Conservation (phyloP, 2,329 filamentous ascomycete species). For the Drechslera avenae region DNA sequence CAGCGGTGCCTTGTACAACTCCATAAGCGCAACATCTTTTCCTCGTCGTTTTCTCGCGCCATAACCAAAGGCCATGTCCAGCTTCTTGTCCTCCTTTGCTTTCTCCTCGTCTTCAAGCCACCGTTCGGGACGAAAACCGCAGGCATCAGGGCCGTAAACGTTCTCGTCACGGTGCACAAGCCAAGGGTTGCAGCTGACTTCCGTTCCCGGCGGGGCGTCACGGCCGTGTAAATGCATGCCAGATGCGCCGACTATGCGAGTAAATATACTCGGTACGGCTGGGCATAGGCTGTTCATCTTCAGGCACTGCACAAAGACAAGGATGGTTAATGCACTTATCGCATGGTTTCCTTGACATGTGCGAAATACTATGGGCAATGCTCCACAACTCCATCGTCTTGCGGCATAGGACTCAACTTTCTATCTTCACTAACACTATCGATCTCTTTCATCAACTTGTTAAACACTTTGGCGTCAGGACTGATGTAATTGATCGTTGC, state of each 20-base stretch:
- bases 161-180: conserved; percentile 36
- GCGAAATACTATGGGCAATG: conserved; percentile 56
- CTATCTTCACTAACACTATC: conserved; percentile 46
- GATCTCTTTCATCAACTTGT: conserved; percentile 56
- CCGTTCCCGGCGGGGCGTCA: conserved; percentile 33
- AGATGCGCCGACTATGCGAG: conserved; percentile 49
- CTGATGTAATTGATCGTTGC: conserved; percentile 54
- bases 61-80: conserved; percentile 58
- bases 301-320: background rate
- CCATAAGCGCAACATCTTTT: conserved; percentile 59
- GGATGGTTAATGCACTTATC: conserved; percentile 6
- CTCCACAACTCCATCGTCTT: conserved; percentile 34
- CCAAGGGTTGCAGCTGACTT: conserved; percentile 40
- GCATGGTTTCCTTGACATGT: conserved; percentile 58
- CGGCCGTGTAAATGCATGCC: conserved; percentile 46
- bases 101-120: conserved; percentile 46
- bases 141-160: conserved; percentile 38
- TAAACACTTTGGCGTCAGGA: conserved; percentile 49
- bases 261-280: conserved; percentile 58
- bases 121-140: conserved; percentile 35
- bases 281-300: conserved; percentile 50
- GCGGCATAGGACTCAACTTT: conserved; percentile 28
- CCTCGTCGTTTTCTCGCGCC: conserved; percentile 57
- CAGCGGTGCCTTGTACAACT: conserved; percentile 54
- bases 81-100: conserved; percentile 53